Conservation (phyloP, 2,329 filamentous ascomycete genomes). For the Talaromyces sp. region DNA sequence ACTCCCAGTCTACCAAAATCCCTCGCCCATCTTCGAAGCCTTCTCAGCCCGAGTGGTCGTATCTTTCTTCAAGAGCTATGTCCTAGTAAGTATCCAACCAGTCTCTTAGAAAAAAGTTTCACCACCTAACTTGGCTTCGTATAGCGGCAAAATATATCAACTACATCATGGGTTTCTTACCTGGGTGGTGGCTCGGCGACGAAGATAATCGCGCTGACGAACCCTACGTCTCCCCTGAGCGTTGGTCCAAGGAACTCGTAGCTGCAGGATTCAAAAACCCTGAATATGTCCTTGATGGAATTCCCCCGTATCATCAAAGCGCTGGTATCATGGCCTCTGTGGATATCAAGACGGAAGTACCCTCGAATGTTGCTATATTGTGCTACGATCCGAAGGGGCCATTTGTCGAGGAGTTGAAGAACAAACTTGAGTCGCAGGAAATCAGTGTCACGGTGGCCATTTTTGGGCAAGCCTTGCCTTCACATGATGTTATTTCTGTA, state of each 20-base stretch:
- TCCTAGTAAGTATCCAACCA: too few species aligned
- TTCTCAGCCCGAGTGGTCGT: not conserved
- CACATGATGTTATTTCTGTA: slow-evolving; percentile 1
- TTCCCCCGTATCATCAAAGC: not conserved
- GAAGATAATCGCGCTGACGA: slow-evolving; percentile 4
- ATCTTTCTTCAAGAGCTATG: slow-evolving; percentile 8
- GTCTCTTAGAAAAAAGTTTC: too few species aligned
- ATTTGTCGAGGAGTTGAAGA: not conserved
- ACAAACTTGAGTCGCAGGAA: not conserved
- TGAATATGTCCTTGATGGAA: not conserved
- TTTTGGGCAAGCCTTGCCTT: not conserved
- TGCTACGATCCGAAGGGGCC: not conserved
- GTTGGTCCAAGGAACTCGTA: slow-evolving; percentile 22
- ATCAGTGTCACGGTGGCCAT: not conserved
- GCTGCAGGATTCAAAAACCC: slow-evolving; percentile 10
- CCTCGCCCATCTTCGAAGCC: not conserved
- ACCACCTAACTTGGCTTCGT: too few species aligned
- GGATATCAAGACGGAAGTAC: not conserved
- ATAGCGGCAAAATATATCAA: slow-evolving; percentile 6
- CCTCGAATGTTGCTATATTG: not conserved
- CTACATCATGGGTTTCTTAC: slow-evolving; percentile 15
- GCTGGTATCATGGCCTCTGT: not conserved
- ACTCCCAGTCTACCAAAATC: slow-evolving; percentile 16
- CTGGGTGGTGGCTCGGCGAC: slow-evolving; percentile 16
- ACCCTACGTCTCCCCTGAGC: slow-evolving; percentile 8